Evolutionary conservation across 306 rosid species (phyloP).

Genomic region (Vicia faba): DNA sequence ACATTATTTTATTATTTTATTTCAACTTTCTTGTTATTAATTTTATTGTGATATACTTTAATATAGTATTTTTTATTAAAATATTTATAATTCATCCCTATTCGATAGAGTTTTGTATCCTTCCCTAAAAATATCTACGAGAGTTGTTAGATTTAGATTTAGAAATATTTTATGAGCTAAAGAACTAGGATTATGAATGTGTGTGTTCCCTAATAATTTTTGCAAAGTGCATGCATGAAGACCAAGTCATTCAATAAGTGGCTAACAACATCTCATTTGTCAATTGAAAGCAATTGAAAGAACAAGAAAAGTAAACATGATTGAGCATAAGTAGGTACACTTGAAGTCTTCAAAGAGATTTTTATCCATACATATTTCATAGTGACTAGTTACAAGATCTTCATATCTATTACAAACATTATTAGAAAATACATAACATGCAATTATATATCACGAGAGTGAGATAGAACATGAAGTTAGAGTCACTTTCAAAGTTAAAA

Average conservation of each 20-base stretch:
- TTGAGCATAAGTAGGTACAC: constrained; percentile 28
- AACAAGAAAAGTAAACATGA: constrained; percentile 26
- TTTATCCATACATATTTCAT: constrained; percentile 32
- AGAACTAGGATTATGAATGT: constrained; percentile 17
- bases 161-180: too few relatives aligned
- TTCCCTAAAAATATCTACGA: too few relatives aligned
- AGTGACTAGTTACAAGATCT: constrained; percentile 10
- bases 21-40: too few relatives aligned
- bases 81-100: too few relatives aligned
- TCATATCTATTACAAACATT: constrained; percentile 25
- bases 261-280: neutral
- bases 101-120: too few relatives aligned
- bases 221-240: constrained; percentile 40
- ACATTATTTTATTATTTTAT: too few relatives aligned
- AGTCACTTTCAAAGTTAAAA: neutral
- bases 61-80: too few relatives aligned
- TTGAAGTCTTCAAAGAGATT: constrained; percentile 33
- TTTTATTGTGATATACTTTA: too few relatives aligned
- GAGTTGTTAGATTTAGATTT: too few relatives aligned
- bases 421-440: constrained; percentile 18
- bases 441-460: neutral
- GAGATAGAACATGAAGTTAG: neutral
- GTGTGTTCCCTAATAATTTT: constrained; percentile 26
- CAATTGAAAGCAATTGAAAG: constrained; percentile 29
- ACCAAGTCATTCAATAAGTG: constrained; percentile 28